Evolutionary conservation across 2,329 filamentous ascomycete species (phyloP).

Genomic region (Epichloe gansuensis): DNA sequence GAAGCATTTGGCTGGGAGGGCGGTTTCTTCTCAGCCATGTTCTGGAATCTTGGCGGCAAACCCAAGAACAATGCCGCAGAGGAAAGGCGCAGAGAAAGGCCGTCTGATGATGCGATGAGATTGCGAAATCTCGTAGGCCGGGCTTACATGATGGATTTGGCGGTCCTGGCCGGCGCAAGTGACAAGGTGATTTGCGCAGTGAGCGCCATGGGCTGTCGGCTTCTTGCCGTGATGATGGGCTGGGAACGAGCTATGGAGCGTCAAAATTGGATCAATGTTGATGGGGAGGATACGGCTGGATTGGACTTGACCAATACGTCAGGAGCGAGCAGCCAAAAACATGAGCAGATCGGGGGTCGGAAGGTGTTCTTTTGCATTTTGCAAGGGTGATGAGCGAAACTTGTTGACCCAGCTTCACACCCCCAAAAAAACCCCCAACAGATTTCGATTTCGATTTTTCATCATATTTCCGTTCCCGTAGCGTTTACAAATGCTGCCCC

Average conservation of each 20-base stretch:
- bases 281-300: constrained; percentile 57
- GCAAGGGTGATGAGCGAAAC: too few species aligned
- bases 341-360: not conserved
- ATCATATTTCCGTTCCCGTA: not conserved
- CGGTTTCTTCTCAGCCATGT: constrained; percentile 71
- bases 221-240: constrained; percentile 78
- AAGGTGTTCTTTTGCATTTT: not conserved
- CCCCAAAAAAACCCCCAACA: too few species aligned
- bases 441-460: not conserved
- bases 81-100: constrained; percentile 16
- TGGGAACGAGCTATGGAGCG: constrained; percentile 56
- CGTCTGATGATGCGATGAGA: constrained; percentile 44
- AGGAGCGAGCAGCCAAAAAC: not conserved
- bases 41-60: constrained; percentile 59
- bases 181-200: constrained; percentile 69
- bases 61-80: constrained; percentile 27
- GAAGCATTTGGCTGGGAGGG: constrained; percentile 79
- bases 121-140: constrained; percentile 64
- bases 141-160: constrained; percentile 73
- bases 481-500: not conserved
- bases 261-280: constrained; percentile 66
- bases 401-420: too few species aligned
- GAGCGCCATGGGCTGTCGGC: constrained; percentile 57
- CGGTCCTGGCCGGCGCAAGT: constrained; percentile 54
- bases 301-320: constrained; percentile 26